A percentile compares a stretch with the other conserved stretches of the same genome.
Conservation (phyloP, 345 rosid species). For the Anastatica hierochuntica region DNA sequence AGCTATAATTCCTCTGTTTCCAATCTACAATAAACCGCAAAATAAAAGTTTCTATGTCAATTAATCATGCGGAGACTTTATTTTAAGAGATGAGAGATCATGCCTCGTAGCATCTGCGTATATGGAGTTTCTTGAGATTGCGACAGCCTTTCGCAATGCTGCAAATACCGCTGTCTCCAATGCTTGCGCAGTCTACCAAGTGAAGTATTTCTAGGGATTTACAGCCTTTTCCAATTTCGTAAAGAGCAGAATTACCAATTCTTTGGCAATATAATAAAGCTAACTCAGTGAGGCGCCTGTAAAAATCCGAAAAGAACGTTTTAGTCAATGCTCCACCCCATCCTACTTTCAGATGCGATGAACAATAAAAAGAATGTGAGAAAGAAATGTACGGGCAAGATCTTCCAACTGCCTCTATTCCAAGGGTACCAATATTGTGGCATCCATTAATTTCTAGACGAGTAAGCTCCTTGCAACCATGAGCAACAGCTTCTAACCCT, state of each 20-base stretch:
- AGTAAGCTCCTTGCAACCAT: constrained; percentile 63
- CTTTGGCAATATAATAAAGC: constrained; percentile 81
- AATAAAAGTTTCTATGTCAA: not conserved
- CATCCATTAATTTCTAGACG: constrained; percentile 92
- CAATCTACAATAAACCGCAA: constrained; percentile 36
- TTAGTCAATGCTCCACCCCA: not conserved
- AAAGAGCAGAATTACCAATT: constrained; percentile 55
- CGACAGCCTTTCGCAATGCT: constrained; percentile 77
- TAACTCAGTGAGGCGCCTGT: constrained; percentile 73
- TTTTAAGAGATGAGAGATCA: constrained; percentile 2
- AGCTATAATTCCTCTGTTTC: constrained; percentile 70
- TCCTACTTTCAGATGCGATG: not conserved
- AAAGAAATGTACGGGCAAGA: constrained; percentile 54
- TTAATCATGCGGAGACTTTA: not conserved
- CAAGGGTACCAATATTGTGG: constrained; percentile 73
- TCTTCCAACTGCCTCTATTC: constrained; percentile 72
- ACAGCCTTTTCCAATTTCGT: constrained; percentile 74
- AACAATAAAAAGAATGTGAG: not conserved
- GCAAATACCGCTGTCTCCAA: constrained; percentile 73
- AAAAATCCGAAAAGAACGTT: not conserved
- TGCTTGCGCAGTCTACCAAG: constrained; percentile 73
- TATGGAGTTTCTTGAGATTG: constrained; percentile 77
- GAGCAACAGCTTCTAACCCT: constrained; percentile 75
- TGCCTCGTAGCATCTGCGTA: constrained; percentile 88
- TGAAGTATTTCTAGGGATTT: constrained; percentile 68